Base-by-base conservation (phyloP, 306 rosid genomes). In the Cyamopsis tetragonoloba region DNA sequence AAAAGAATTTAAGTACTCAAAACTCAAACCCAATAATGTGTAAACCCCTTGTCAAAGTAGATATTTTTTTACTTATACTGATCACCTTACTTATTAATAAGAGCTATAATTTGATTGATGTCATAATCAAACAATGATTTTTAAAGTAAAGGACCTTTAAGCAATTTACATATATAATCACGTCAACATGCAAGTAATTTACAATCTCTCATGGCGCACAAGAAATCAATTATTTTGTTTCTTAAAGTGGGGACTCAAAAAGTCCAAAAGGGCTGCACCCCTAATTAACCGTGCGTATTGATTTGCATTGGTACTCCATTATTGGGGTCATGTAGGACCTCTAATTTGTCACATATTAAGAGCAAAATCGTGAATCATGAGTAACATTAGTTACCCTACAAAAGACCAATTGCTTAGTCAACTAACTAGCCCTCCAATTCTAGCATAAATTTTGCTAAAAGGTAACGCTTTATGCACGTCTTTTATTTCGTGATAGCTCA, bases 211-310 rank as follows among this genome's bases (percentile, higher is more conserved):
- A 27, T 38, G 3, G 43, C 44, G 2, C 10, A 10, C 15, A 27
- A 54, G 1, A 15, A 42, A n/a, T 17, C 34, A 17, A 69, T 41
- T 18, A 41, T 56, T 69, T 3, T 42, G 32, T 38, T 43, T 28
- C 18, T 30, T 70, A 54, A 39, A 54, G 31, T 6, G 56, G 66
- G 10, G 1, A 38, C 43, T n/a, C 53, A 7, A 41, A 43, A 35
- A 62, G 39, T 62, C 59, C 19, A 62, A 61, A 62, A 70, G 38
- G 30, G 54, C 26, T 70, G 72, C 66, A 15, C 9, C 58, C 60
- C n/a, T 9, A 55, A 28, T 55, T 42, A 55, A 11, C 35, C 15
- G 19, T 44, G 35, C 48, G n/a, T 26, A 35, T 34, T 38, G 64
- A 68, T 19, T 27, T 61, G 32, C 19, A 23, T 37, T 61, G 34